Percentiles rank a stretch among this genome's conserved stretches.
phyloP scores from a whole-genome alignment of 1,139 yeast genomes.

The Waltiozyma sp. region DNA sequence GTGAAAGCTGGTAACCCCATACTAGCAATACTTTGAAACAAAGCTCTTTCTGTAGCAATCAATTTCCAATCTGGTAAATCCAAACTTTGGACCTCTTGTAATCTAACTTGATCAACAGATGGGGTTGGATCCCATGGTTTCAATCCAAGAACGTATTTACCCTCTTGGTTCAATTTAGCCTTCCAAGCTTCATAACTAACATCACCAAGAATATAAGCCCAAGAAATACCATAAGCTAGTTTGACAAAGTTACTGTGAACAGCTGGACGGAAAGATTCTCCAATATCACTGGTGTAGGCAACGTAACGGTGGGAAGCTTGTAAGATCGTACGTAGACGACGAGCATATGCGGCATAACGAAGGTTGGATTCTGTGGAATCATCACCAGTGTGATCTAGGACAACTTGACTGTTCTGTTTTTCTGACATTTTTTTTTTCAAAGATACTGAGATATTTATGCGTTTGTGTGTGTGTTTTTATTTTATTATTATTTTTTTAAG shows the following conservation, averaged over 20 bases:
- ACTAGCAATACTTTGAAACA: constrained; percentile 72
- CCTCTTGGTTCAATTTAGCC: constrained; percentile 57
- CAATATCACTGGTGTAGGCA: constrained; percentile 81
- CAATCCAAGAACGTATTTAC: constrained; percentile 49
- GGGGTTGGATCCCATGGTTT: constrained; percentile 58
- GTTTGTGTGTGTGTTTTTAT: too few relatives aligned
- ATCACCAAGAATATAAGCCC: constrained; percentile 74
- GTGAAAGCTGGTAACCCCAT: constrained; percentile 87
- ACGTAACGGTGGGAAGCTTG: constrained; percentile 74
- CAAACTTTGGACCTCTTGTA: constrained; percentile 7
- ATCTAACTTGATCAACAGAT: constrained; percentile 29
- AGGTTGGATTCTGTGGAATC: constrained; percentile 41
- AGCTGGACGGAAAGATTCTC: constrained; percentile 83
- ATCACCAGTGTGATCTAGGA: constrained; percentile 4
- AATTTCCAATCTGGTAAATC: constrained; percentile 49
- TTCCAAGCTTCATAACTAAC: constrained; percentile 71
- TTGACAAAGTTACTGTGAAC: constrained; percentile 60
- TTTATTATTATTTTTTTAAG: too few relatives aligned
- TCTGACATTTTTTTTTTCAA: constrained; percentile 2
- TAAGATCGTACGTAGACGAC: constrained; percentile 57
- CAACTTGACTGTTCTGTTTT: constrained; percentile 1
- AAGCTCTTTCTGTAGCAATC: constrained; percentile 55
- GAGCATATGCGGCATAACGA: constrained; percentile 79
- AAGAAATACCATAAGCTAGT: constrained; percentile 62
- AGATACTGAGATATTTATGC: too few relatives aligned